Percentiles rank a stretch among this genome's conserved stretches.
These are phyloP conservation scores for Vigna trinervia DNA, from an alignment of 306 rosid species.

Conservation along the genomic window DNA sequence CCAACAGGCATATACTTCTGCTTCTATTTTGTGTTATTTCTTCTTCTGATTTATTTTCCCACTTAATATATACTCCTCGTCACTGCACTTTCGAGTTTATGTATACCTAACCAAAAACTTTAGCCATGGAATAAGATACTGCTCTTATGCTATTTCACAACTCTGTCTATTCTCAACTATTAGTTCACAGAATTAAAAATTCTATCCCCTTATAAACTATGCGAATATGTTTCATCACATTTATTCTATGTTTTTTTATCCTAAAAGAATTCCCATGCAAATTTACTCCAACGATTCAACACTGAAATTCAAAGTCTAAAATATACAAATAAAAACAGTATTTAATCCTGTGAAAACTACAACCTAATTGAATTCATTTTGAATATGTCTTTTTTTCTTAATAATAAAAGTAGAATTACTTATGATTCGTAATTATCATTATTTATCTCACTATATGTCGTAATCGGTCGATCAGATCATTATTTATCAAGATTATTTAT, in stretches of 20 bases:
- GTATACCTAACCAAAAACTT: background rate
- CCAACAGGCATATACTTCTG: background rate
- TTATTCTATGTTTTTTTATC: too few relatives aligned
- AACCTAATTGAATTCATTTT: too few relatives aligned
- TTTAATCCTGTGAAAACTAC: too few relatives aligned
- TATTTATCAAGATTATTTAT: too few relatives aligned
- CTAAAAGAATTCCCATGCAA: background rate
- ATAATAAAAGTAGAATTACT: too few relatives aligned
- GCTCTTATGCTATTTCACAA: conserved; percentile 6
- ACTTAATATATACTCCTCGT: too few relatives aligned
- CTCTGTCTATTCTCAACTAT: background rate
- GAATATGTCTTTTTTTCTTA: too few relatives aligned
- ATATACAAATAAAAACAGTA: too few relatives aligned
- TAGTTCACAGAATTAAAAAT: background rate
- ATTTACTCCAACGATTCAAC: background rate
- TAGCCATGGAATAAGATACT: conserved; percentile 3
- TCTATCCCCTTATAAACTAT: background rate
- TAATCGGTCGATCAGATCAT: too few relatives aligned
- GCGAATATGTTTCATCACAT: background rate
- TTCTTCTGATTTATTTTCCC: background rate
- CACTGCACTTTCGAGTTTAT: background rate
- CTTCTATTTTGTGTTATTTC: background rate
- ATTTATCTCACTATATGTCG: too few relatives aligned
- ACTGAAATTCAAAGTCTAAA: background rate
- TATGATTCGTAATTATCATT: too few relatives aligned